A percentile compares a stretch with the other conserved stretches of the same genome.
Evolutionary conservation across 2,329 filamentous ascomycete genomes (phyloP).

Genomic region (Aspergillus tanneri): DNA sequence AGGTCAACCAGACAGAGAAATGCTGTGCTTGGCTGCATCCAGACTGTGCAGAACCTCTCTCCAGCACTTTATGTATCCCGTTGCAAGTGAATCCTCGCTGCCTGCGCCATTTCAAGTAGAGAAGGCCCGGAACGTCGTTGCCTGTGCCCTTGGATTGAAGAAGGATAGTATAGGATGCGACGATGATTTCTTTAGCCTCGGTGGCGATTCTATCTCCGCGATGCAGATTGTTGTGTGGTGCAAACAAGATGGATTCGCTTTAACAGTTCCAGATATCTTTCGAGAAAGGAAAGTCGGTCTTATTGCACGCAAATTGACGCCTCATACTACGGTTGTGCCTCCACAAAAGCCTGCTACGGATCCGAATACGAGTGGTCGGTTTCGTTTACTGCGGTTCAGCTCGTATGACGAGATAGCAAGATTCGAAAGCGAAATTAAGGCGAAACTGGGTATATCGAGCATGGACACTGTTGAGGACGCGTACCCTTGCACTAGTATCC

Average conservation of each 20-base stretch:
- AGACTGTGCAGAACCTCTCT: too few species aligned
- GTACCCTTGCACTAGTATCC: conserved; percentile 1
- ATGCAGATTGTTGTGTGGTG: conserved; percentile 7
- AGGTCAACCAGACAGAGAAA: too few species aligned
- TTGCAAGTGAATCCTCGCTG: too few species aligned
- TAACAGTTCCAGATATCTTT: conserved; percentile 5
- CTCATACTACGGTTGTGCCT: not conserved
- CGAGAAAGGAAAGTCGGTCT: not conserved
- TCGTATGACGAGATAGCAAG: not conserved
- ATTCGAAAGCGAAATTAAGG: not conserved
- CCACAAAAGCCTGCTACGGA: not conserved
- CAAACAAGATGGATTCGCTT: not conserved
- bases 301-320: not conserved
- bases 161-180: not conserved
- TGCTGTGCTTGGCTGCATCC: too few species aligned
- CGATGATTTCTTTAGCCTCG: conserved; percentile 9
- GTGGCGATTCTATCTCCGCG: conserved; percentile 5
- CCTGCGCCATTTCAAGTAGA: too few species aligned
- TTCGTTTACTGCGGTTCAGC: not conserved
- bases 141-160: too few species aligned
- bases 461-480: not conserved
- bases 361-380: not conserved
- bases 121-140: too few species aligned
- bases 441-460: not conserved
- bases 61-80: too few species aligned